Base-by-base conservation (phyloP, 2,329 filamentous ascomycete genomes). In the Aurifilum marmelostoma region DNA sequence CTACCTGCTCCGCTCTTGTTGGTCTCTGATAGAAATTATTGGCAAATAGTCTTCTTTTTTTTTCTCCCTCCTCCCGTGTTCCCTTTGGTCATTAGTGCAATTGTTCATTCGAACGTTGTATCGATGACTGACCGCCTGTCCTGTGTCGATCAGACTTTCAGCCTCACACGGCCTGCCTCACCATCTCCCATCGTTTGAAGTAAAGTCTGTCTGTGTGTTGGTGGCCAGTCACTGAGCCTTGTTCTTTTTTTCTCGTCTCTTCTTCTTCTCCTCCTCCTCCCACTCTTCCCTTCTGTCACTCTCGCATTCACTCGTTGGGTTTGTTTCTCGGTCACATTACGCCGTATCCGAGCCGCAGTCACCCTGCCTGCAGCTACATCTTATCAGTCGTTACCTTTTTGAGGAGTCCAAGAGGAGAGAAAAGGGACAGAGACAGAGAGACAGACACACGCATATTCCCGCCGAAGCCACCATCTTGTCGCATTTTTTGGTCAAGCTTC, bases 131-230 rank as follows among this genome's bases (percentile, higher is more conserved):
- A 32, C 60, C 39, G 60, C 60, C 32, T 65, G 63, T 27, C 50
- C 50, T 47, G 50, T 34, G 63, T 65, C 24, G 63, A 65, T 56
- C 63, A 34, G 27, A 37, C 63, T n/a, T 29, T 50, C 39, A 32
- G n/a, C 60, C 41, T 63, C 39, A 27, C 52, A 18, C 24, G 24
- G 24, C 24, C 24, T 29, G 52, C 27, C 52, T 27, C 24, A 16
- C 27, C 12, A 27, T 14, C 24, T 18, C 24, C 12, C 52, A 56
- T 16, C 14, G 52, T 56, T n/a, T 18, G 24, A 29, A 56, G 16
- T 2, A 16, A 29, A 29, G 8, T 27, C 50, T 27, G 50, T 50
- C 21, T 27, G 16, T 52, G 37, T 39, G 4, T 34, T 12, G 54
- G n/a, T n/a, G n/a, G n/a, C n/a, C 12, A 59, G 54, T 59, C 50